Evolutionary conservation across 2,329 filamentous ascomycete genomes (phyloP), one percentile per base, ranked within the genome.

Genomic region (Emericellopsis cladophorae): DNA sequence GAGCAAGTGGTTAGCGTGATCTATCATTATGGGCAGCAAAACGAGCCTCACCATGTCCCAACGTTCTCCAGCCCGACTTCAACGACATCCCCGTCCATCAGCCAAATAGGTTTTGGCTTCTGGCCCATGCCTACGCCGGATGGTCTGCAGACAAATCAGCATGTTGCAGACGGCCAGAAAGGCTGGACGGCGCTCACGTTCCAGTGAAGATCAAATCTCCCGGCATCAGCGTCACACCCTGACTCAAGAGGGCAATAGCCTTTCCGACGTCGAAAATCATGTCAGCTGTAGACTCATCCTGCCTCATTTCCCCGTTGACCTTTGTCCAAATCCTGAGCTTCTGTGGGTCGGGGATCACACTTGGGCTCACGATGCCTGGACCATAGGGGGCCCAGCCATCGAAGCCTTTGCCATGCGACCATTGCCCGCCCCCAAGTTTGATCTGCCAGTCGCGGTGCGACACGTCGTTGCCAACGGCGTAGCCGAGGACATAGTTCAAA

Each of bases 361-460:
- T 59, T 31, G 60, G 59, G 37, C 70, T 72, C 7, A 84, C 81
- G 46, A 87, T 84, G 2, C 76, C 81, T 0, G 83, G 83, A 0
- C 83, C 81, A 49, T 75, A 81, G 0, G 81, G 83, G 5, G 79
- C 81, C 79, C 81, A 87, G 47, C 77, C 78, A 57, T 87, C 81
- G 47, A 84, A 86, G 4, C 80, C 77, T 57, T 87, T 87, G 31
- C 81, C 81, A 12, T 84, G 61, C 1, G 70, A 72, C 80, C 81
- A 85, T 59, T 86, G 81, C 1, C 79, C 72, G 14, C 78, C 78
- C 14, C 79, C 79, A 33, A 67, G 70, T 56, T 78, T 72, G 45
- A 84, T 58, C 59, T 86, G 81, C 79, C 81, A 88, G 48, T 85
- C 81, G 33, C 84, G 76, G 60, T 86, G 82, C 10, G 79, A 85